Percentiles rank a stretch among this genome's conserved stretches.
Evolutionary conservation across 768 basidiomycete species (phyloP).

Genomic region (Podaxis sp.): DNA sequence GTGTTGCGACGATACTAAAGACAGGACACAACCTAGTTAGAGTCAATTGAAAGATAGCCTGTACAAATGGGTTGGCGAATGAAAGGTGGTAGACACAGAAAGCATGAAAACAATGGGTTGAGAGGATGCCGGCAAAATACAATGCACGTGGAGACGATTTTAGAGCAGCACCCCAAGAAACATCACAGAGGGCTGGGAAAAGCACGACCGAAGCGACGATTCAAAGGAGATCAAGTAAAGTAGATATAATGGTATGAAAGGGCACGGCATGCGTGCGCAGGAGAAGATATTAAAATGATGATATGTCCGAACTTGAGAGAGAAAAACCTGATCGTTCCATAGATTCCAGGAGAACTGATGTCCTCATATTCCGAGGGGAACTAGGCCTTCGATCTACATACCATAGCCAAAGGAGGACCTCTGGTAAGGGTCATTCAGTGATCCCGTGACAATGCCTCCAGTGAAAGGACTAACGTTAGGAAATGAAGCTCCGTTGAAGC

Average conservation of each 20-base stretch:
- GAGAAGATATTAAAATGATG: conserved; percentile 38
- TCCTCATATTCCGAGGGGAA: conserved; percentile 25
- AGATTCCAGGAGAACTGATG: conserved; percentile 21
- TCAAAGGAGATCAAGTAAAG: conserved; percentile 38
- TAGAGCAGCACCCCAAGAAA: conserved; percentile 31
- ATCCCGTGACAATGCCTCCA: conserved; percentile 51
- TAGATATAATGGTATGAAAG: conserved; percentile 40
- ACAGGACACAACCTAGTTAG: conserved; percentile 59
- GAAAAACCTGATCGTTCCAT: conserved; percentile 20
- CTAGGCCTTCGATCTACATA: conserved; percentile 54
- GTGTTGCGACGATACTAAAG: conserved; percentile 66
- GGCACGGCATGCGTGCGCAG: conserved; percentile 28
- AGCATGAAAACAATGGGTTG: conserved; percentile 54
- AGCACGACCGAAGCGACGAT: conserved; percentile 42
- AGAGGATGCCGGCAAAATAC: conserved; percentile 71
- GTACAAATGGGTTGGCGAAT: conserved; percentile 55
- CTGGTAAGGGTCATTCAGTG: conserved; percentile 77
- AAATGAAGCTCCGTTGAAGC: conserved; percentile 60
- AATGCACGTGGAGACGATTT: conserved; percentile 55
- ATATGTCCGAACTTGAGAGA: conserved; percentile 31
- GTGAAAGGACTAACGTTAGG: conserved; percentile 48
- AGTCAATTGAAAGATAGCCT: conserved; percentile 51
- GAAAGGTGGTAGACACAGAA: conserved; percentile 43
- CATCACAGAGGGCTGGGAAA: conserved; percentile 37
- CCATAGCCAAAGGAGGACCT: conserved; percentile 72